A percentile compares a stretch with the other conserved stretches of the same genome.
Evolutionary conservation across 192 early-diverging fungal genomes (phyloP).

Genomic region (Linnemannia hyalina): DNA sequence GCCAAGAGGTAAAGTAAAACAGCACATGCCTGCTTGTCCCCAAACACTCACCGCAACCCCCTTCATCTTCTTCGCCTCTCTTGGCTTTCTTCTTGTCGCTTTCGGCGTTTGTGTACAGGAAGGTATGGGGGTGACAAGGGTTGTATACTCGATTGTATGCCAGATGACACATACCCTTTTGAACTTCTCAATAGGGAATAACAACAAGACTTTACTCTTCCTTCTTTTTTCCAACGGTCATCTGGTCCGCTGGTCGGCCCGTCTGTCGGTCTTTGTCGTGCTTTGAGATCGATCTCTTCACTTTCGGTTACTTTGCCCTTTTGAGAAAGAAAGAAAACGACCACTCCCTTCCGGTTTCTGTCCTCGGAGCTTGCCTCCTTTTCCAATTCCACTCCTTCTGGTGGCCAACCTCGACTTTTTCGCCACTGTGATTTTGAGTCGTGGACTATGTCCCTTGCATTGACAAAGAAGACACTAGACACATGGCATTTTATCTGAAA

Average conservation of each 20-base stretch:
- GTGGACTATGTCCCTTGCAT: background rate
- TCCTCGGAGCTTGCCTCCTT: background rate
- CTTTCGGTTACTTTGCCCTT: background rate
- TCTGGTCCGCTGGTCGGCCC: background rate
- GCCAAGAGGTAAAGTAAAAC: background rate
- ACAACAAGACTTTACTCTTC: background rate
- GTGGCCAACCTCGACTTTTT: background rate
- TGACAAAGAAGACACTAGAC: background rate
- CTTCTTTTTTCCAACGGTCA: conserved; percentile 2
- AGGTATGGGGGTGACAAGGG: background rate
- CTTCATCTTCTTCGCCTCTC: background rate
- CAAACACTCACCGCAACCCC: background rate
- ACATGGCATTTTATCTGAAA: background rate
- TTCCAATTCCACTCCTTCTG: background rate
- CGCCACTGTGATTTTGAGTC: background rate
- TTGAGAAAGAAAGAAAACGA: background rate
- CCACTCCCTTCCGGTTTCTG: background rate
- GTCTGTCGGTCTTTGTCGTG: background rate
- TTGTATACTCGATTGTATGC: background rate
- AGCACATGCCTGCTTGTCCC: background rate
- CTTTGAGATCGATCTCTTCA: background rate
- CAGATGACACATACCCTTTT: background rate
- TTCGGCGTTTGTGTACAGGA: background rate
- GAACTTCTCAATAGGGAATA: background rate
- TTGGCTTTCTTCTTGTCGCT: background rate